These are phyloP conservation scores for Trifolium repens DNA, from an alignment of 306 rosid species.

Conservation along the genomic window DNA sequence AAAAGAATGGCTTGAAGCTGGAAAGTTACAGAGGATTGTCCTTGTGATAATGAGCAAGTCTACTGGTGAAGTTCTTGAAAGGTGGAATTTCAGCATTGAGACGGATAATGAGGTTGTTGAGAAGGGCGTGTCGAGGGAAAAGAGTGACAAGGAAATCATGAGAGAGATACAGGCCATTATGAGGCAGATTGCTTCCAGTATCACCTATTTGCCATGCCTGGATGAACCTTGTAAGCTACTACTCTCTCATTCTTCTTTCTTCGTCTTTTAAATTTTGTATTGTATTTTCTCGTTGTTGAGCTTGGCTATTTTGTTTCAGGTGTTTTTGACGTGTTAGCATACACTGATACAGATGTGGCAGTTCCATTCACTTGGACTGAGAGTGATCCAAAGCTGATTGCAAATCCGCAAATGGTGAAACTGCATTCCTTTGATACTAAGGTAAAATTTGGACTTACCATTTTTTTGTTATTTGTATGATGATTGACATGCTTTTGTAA, in stretches of 20 bases:
- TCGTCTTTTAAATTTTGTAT: not conserved
- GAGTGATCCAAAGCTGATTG: constrained; percentile 96
- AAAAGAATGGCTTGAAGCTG: constrained; percentile 97
- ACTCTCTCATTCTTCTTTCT: not conserved
- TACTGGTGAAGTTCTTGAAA: constrained; percentile 84
- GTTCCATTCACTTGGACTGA: constrained; percentile 98
- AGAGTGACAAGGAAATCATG: constrained; percentile 98
- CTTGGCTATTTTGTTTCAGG: constrained; percentile 53
- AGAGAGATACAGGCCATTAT: constrained; percentile 99
- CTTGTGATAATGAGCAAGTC: constrained; percentile 73
- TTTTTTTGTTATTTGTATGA: constrained; percentile 3
- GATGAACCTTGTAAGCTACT: constrained; percentile 81
- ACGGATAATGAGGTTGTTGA: constrained; percentile 87
- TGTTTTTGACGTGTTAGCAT: constrained; percentile 93
- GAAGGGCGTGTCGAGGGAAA: constrained; percentile 80
- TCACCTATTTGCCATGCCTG: constrained; percentile 96
- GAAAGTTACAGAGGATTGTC: constrained; percentile 94
- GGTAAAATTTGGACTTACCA: constrained; percentile 53
- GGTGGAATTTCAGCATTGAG: constrained; percentile 99
- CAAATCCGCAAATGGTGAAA: constrained; percentile 98
- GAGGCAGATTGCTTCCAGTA: constrained; percentile 99
- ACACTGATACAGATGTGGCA: constrained; percentile 92
- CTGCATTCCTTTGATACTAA: constrained; percentile 97
- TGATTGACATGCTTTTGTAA: not conserved
- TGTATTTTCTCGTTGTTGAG: not conserved